These are phyloP conservation scores for Debaryomyces prosopidis DNA, from an alignment of 805 yeast species.

Conservation along the genomic window DNA sequence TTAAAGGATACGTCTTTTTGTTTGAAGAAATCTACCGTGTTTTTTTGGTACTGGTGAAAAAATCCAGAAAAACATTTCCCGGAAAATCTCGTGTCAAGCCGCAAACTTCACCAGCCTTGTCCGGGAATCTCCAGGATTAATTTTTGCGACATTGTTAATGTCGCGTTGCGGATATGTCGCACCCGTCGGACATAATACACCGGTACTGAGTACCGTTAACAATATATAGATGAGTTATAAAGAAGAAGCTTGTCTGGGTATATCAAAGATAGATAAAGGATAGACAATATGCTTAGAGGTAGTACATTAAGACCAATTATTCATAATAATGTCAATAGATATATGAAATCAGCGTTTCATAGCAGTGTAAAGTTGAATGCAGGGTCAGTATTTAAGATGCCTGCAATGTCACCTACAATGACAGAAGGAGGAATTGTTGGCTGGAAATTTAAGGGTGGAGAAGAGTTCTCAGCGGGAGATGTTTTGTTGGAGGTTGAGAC, in stretches of 20 bases:
- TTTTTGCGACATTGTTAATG: background rate
- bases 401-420: slow-evolving; percentile 99
- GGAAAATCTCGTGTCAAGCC: background rate
- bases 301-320: slow-evolving; percentile 3
- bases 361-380: slow-evolving; percentile 15
- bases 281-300: slow-evolving; percentile 5
- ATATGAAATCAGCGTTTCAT: slow-evolving; percentile 3
- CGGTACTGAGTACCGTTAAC: background rate
- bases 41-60: background rate
- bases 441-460: slow-evolving; percentile 81
- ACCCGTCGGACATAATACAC: slow-evolving; percentile 3
- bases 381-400: slow-evolving; percentile 74
- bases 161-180: slow-evolving; percentile 3
- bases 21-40: background rate
- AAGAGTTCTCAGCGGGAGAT: slow-evolving; percentile 78
- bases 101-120: background rate
- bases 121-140: background rate
- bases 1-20: no score
- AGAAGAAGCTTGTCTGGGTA: background rate
- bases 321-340: background rate
- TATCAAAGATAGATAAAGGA: background rate
- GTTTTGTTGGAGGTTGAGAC: slow-evolving; percentile 81
- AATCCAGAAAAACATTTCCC: background rate
- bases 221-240: no score
- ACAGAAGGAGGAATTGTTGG: slow-evolving; percentile 88